A percentile compares a stretch with the other conserved stretches of the same genome.
These are phyloP conservation scores for Diplogelasinospora grovesii DNA, from an alignment of 495 filamentous ascomycete species.

Conservation along the genomic window DNA sequence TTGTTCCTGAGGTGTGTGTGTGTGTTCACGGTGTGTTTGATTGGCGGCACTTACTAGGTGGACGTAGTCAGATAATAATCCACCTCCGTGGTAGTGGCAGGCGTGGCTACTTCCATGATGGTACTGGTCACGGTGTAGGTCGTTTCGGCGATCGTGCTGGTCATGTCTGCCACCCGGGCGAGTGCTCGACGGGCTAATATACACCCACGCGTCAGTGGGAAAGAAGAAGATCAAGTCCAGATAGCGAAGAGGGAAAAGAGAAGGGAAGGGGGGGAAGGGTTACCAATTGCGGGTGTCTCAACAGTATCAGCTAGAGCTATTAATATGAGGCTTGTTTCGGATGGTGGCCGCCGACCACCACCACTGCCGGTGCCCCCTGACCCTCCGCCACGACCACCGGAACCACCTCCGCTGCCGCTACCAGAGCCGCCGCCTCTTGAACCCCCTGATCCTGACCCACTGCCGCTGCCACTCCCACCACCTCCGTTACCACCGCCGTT, in stretches of 20 bases:
- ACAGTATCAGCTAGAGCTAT: conserved; percentile 1
- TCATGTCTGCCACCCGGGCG: conserved; percentile 10
- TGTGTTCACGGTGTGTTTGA: too few species aligned
- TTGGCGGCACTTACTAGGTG: conserved; percentile 12
- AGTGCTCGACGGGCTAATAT: conserved; percentile 9
- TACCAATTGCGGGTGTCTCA: conserved; percentile 3
- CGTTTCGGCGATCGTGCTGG: conserved; percentile 20
- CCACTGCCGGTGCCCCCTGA: not conserved
- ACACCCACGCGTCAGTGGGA: too few species aligned
- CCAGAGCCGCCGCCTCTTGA: not conserved
- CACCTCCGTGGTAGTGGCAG: conserved; percentile 15
- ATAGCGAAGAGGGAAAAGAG: too few species aligned
- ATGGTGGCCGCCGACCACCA: not conserved
- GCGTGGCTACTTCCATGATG: conserved; percentile 9
- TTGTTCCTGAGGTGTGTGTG: too few species aligned
- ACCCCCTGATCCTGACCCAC: too few species aligned
- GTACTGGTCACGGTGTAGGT: conserved; percentile 19
- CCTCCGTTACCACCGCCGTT: conserved; percentile 4
- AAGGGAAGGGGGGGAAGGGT: not conserved
- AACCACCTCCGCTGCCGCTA: conserved; percentile 1
- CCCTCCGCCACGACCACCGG: conserved; percentile 3
- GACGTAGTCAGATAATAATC: conserved; percentile 17
- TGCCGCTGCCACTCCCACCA: not conserved
- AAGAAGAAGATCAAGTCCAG: too few species aligned
- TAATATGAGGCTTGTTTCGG: too few species aligned